Conservation (phyloP, 176 grass and related monocot genomes). For the maize (Zea mays) region DNA sequence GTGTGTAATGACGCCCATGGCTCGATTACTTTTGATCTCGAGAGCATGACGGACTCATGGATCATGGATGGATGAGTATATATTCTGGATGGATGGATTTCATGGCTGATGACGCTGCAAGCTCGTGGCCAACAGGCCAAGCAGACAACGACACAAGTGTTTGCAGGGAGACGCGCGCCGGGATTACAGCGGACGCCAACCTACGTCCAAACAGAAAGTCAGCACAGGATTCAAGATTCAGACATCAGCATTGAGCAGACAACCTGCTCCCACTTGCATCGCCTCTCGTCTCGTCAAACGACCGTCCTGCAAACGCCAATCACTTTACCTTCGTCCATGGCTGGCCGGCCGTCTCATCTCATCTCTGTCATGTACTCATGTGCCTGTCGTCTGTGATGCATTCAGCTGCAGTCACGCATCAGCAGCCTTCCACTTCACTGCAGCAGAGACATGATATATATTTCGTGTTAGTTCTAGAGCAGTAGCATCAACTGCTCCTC, state of each 20-base stretch:
- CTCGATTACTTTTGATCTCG: too few relatives aligned
- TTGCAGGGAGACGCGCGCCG: not conserved
- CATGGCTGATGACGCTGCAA: too few relatives aligned
- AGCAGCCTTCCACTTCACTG: not conserved
- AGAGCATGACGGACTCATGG: too few relatives aligned
- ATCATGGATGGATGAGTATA: too few relatives aligned
- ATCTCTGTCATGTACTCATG: too few relatives aligned
- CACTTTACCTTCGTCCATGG: not conserved
- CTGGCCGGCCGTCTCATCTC: not conserved
- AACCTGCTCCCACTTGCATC: conserved; percentile 21
- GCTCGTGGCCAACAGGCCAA: not conserved
- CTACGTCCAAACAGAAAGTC: not conserved
- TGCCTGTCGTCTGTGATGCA: not conserved
- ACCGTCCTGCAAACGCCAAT: not conserved
- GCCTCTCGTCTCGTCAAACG: not conserved
- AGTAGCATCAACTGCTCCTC: conserved; percentile 37
- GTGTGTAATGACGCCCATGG: too few relatives aligned
- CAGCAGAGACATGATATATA: not conserved
- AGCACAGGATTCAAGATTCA: not conserved
- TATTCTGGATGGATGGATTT: too few relatives aligned
- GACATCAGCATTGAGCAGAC: conserved; percentile 12
- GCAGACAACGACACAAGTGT: not conserved
- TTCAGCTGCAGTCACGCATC: not conserved
- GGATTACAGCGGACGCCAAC: conserved; percentile 1
- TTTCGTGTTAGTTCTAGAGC: not conserved